These are phyloP conservation scores for Immersiella caudata DNA, from an alignment of 495 filamentous ascomycete species.

Conservation along the genomic window DNA sequence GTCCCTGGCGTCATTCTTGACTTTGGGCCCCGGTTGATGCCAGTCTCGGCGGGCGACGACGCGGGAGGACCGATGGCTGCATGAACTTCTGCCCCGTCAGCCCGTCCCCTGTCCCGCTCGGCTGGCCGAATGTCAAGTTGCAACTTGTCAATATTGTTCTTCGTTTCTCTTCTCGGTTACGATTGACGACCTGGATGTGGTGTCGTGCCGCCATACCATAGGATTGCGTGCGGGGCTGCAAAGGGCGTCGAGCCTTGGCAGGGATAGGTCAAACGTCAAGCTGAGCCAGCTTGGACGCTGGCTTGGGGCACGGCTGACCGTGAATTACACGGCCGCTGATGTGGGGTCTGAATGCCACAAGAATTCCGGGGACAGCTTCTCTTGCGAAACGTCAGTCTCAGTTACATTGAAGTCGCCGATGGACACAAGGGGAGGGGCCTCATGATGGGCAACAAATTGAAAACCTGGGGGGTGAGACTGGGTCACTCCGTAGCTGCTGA, in stretches of 20 bases:
- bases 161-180: background rate
- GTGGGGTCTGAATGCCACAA: too few species aligned
- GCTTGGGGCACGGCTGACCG: background rate
- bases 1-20: slow-evolving; percentile 3
- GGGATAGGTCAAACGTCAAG: background rate
- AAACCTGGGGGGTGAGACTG: background rate
- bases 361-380: too few species aligned
- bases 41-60: slow-evolving; percentile 19
- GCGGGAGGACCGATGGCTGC: slow-evolving; percentile 16
- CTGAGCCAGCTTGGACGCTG: background rate
- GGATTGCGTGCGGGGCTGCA: background rate
- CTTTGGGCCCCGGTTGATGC: slow-evolving; percentile 6
- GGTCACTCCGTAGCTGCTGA: background rate
- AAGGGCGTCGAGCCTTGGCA: background rate
- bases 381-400: too few species aligned
- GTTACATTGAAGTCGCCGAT: too few species aligned
- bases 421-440: too few species aligned
- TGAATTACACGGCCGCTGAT: background rate
- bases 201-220: background rate
- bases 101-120: background rate
- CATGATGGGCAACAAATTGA: too few species aligned
- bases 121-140: background rate
- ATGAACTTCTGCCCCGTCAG: slow-evolving; percentile 7
- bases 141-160: background rate
- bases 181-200: background rate